Conservation (phyloP, 1,139 yeast species). For the Suzukiozyma palmioleophila region DNA sequence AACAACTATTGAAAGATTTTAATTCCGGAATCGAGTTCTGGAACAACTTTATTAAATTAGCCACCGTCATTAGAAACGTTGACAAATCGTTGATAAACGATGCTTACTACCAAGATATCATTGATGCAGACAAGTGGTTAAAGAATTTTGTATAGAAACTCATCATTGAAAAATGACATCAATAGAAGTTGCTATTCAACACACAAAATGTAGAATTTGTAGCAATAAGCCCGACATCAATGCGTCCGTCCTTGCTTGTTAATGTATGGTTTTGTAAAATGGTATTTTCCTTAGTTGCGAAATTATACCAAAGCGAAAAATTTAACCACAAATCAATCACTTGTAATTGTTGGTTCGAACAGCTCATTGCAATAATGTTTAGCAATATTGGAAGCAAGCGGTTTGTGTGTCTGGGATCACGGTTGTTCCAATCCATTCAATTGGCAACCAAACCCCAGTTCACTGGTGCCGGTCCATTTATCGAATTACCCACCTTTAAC, state of each 20-base stretch:
- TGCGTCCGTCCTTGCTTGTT: too few species aligned
- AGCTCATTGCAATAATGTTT: not conserved
- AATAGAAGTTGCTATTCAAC: not conserved
- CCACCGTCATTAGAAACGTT: constrained; percentile 29
- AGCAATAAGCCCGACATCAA: not conserved
- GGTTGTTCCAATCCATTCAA: constrained; percentile 5
- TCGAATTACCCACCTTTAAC: constrained; percentile 31
- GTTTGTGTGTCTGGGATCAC: not conserved
- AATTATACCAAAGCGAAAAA: too few species aligned
- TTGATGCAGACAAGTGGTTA: constrained; percentile 43
- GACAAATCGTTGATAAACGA: constrained; percentile 33
- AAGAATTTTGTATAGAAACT: constrained; percentile 17
- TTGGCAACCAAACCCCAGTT: constrained; percentile 7
- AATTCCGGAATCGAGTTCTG: constrained; percentile 36
- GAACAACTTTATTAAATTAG: constrained; percentile 37
- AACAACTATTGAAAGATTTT: constrained; percentile 40
- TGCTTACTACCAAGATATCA: constrained; percentile 28
- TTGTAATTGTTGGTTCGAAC: not conserved
- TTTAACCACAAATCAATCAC: too few species aligned
- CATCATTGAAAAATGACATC: too few species aligned
- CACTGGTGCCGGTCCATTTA: constrained; percentile 40
- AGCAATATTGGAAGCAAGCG: not conserved
- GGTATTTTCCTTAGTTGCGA: too few species aligned
- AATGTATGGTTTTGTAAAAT: too few species aligned
- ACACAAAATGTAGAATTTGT: not conserved